Evolutionary conservation across 1,139 yeast species (phyloP), one percentile per base, ranked within the genome.

Genomic region (Zygosaccharomyces sapae): DNA sequence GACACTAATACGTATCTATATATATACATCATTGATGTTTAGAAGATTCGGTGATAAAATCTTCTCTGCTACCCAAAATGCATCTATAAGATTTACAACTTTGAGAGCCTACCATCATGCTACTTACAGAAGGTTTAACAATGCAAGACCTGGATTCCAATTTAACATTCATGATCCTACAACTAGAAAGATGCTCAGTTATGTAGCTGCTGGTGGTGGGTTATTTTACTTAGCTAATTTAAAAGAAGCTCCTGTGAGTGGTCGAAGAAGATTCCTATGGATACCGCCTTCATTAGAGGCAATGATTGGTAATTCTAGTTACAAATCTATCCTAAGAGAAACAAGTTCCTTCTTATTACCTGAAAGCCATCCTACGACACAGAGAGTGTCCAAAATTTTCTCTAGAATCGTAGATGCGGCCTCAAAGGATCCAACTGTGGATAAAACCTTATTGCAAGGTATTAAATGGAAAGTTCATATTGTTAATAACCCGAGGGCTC

Each of bases 241-340:
- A 34, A 85, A 89, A 52, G 77, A 77, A 54, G 96, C 96, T 0
- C 97, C 97, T 0, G 82, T 83, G 33, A 83, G 96, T 1, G 80
- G 81, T 24, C 72, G 98, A 45, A 69, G 68, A 30, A 72, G 97
- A 52, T 78, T 89, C 57, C 76, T 90, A 62, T 78, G 90, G 76
- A 73, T 87, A 1, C 84, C 92, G 2, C 76, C 76, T 47, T 76
- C 81, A 70, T 54, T 84, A 24, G 97, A 90, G 62, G 59, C 68
- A 31, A 71, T 65, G 53, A 69, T 87, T n/a, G 96, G 96, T 1
- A 80, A 80, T 40, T 73, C 74, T 52, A 77, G 86, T 5, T 90
- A 89, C 64, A 62, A 68, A 4, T 83, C 84, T 51, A 75, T 87
- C 4, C 55, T 85, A 60, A 49, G 55, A 2, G 78, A 82, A 56